phyloP scores from a whole-genome alignment of 2,329 filamentous ascomycete species.

The Metarhizium album region DNA sequence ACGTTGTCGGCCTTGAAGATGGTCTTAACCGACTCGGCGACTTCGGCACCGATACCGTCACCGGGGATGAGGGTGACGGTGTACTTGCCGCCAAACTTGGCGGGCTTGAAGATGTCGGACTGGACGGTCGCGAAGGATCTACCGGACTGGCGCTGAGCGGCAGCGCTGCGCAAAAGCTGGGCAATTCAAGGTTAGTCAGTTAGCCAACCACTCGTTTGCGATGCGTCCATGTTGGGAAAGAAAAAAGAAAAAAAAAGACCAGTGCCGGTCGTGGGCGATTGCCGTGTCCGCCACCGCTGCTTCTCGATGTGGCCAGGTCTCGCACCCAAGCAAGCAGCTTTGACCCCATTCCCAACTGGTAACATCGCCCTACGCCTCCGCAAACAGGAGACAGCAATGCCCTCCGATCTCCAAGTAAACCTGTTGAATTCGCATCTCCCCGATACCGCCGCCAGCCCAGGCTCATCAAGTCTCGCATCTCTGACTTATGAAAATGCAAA shows the following conservation, averaged over 20 bases:
- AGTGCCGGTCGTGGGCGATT: background rate
- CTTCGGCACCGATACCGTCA: constrained; percentile 97
- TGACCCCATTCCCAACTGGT: background rate
- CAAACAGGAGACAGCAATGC: too few relatives aligned
- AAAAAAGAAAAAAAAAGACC: too few relatives aligned
- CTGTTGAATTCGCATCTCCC: too few relatives aligned
- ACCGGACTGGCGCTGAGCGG: constrained; percentile 31
- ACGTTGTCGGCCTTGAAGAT: constrained; percentile 99
- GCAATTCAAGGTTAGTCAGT: background rate
- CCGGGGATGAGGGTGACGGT: constrained; percentile 97
- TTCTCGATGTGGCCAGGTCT: background rate
- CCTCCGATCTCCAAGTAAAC: too few relatives aligned
- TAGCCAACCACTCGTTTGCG: background rate
- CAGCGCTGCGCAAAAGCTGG: constrained; percentile 43
- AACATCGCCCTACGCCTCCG: background rate
- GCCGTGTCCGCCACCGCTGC: background rate
- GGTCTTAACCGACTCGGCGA: constrained; percentile 95
- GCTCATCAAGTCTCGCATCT: background rate
- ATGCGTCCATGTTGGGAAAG: too few relatives aligned
- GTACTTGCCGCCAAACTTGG: constrained; percentile 99
- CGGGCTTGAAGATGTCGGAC: constrained; percentile 96
- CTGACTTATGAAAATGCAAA: background rate
- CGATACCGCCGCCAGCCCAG: background rate
- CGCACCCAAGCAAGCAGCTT: background rate
- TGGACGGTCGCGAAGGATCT: constrained; percentile 70